Conservation (phyloP, 352 stramenopile species). For the Pythium scleroteichum region DNA sequence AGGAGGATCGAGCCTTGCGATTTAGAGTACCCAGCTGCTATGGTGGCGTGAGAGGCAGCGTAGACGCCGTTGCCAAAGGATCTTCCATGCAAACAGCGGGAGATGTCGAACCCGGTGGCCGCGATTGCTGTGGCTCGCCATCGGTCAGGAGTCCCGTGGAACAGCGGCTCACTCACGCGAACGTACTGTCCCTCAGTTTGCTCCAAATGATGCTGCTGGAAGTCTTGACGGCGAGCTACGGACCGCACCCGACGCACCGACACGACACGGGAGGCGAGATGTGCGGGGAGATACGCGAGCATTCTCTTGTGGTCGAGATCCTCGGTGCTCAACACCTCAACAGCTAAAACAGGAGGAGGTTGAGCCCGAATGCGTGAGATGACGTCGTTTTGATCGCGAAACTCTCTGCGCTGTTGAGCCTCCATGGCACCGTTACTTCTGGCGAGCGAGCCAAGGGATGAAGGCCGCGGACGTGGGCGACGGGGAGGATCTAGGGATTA, state of each 20-base stretch:
- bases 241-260: constrained; percentile 6
- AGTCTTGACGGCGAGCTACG: constrained; percentile 1
- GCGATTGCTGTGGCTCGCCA: constrained; percentile 31
- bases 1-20: constrained; percentile 13
- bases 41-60: constrained; percentile 1
- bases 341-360: too few relatives aligned
- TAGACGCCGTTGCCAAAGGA: constrained; percentile 26
- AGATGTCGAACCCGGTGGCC: constrained; percentile 28
- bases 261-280: not conserved
- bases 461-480: not conserved
- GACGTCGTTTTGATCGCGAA: too few relatives aligned
- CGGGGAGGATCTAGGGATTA: not conserved
- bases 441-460: not conserved
- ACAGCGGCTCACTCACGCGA: constrained; percentile 17
- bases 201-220: not conserved
- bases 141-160: constrained; percentile 29
- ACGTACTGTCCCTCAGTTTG: not conserved
- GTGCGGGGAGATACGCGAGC: not conserved
- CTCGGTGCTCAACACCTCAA: not conserved
- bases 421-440: not conserved
- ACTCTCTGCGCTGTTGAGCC: too few relatives aligned
- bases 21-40: constrained; percentile 8
- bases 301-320: constrained; percentile 12
- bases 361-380: too few relatives aligned
- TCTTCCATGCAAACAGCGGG: constrained; percentile 15